These are phyloP conservation scores for Omphalotus olearius DNA, from an alignment of 1,284 basidiomycete species.

Conservation along the genomic window DNA sequence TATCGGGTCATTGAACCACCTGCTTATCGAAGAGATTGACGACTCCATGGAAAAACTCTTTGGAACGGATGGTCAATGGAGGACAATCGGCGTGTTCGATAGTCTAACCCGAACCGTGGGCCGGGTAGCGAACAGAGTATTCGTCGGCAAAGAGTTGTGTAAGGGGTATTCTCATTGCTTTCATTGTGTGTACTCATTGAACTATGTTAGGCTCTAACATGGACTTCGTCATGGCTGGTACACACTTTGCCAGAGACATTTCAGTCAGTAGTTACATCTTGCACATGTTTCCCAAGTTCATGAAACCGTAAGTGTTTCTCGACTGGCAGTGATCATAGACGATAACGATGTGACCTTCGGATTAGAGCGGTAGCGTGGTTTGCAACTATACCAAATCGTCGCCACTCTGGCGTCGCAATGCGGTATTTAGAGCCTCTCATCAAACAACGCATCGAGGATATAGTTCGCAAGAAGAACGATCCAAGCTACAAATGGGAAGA, in stretches of 20 bases:
- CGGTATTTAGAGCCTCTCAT: slow-evolving; percentile 16
- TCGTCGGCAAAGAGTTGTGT: slow-evolving; percentile 20
- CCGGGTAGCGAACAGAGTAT: slow-evolving; percentile 15
- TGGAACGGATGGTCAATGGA: slow-evolving; percentile 15
- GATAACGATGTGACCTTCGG: not conserved
- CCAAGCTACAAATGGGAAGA: slow-evolving; percentile 15
- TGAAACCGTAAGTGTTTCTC: slow-evolving; percentile 15
- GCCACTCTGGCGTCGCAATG: slow-evolving; percentile 14
- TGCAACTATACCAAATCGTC: slow-evolving; percentile 17
- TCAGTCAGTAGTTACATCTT: slow-evolving; percentile 16
- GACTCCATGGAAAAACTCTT: slow-evolving; percentile 11
- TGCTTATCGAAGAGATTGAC: slow-evolving; percentile 15
- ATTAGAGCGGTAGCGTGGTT: slow-evolving; percentile 15
- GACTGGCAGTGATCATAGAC: not conserved
- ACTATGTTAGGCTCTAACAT: slow-evolving; percentile 14
- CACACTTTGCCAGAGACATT: slow-evolving; percentile 14
- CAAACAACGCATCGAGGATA: slow-evolving; percentile 14
- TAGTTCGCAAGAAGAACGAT: slow-evolving; percentile 13
- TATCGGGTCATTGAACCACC: slow-evolving; percentile 13
- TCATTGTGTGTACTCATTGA: not conserved
- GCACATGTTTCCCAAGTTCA: slow-evolving; percentile 18
- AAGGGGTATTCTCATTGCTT: slow-evolving; percentile 1
- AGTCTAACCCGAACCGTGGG: slow-evolving; percentile 13
- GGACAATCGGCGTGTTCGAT: slow-evolving; percentile 14
- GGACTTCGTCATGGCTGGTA: slow-evolving; percentile 16